Percentiles rank a stretch among this genome's conserved stretches.
Evolutionary conservation across 805 yeast genomes (phyloP).

Genomic region (Cyberlindnera xylosilytica): DNA sequence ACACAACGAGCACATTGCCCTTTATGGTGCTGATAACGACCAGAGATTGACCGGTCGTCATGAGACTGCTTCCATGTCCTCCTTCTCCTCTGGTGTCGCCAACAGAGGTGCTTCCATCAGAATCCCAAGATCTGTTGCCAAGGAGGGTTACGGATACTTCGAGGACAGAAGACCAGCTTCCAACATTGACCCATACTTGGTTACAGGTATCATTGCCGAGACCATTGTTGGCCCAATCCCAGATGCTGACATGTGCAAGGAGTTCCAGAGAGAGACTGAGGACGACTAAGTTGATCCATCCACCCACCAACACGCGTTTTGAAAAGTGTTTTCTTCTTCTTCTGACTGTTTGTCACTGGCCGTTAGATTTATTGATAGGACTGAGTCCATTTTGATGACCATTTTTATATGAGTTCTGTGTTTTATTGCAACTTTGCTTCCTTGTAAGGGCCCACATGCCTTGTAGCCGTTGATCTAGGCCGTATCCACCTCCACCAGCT

Average conservation of each 20-base stretch:
- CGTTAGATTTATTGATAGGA: background rate
- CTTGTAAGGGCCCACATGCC: no score
- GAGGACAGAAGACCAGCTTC: conserved; percentile 99
- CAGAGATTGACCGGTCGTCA: conserved; percentile 96
- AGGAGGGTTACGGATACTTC: conserved; percentile 96
- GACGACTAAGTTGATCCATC: conserved; percentile 6
- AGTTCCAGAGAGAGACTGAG: conserved; percentile 70
- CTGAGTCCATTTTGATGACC: conserved; percentile 3
- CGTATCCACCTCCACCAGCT: no score
- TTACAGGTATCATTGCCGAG: conserved; percentile 97
- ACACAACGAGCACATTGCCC: conserved; percentile 92
- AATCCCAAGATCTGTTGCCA: conserved; percentile 98
- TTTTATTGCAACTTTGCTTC: conserved; percentile 1
- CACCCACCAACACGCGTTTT: background rate
- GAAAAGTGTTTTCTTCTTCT: background rate
- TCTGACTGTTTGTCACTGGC: background rate
- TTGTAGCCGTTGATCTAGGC: no score
- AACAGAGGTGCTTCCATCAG: conserved; percentile 99
- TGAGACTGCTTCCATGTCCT: conserved; percentile 93
- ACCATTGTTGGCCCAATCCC: conserved; percentile 93
- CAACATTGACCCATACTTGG: conserved; percentile 98
- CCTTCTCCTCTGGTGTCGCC: conserved; percentile 96
- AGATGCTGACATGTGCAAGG: conserved; percentile 92
- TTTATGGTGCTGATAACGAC: conserved; percentile 95
- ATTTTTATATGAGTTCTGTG: background rate